Evolutionary conservation across 768 basidiomycete species (phyloP).

Genomic region (Collybiopsis luxurians): DNA sequence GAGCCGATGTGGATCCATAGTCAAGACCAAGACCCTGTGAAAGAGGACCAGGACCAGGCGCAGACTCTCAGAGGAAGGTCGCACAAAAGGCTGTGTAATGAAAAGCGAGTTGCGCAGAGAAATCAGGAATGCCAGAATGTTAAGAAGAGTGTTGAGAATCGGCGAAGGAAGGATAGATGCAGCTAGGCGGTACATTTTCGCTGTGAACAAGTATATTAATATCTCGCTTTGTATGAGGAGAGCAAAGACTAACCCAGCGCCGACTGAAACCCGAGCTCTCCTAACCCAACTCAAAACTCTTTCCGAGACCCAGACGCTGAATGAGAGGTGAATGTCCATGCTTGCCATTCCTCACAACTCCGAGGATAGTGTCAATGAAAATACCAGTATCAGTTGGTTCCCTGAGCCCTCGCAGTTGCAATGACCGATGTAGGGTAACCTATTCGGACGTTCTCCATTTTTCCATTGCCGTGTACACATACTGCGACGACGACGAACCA

Average conservation of each 20-base stretch:
- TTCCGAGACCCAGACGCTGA: slow-evolving; percentile 11
- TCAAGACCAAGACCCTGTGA: not conserved
- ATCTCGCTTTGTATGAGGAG: not conserved
- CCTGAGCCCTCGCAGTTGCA: too few relatives aligned
- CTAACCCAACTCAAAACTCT: slow-evolving; percentile 42
- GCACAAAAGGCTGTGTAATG: slow-evolving; percentile 44
- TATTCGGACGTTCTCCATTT: slow-evolving; percentile 76
- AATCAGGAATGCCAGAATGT: slow-evolving; percentile 63
- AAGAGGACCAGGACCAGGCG: slow-evolving; percentile 11
- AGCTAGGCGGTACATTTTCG: slow-evolving; percentile 65
- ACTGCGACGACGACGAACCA: slow-evolving; percentile 25
- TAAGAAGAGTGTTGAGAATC: slow-evolving; percentile 63
- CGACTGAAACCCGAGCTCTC: slow-evolving; percentile 69
- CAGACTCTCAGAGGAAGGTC: slow-evolving; percentile 20
- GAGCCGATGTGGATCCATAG: too few relatives aligned
- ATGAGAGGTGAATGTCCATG: slow-evolving; percentile 24
- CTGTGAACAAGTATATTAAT: slow-evolving; percentile 31
- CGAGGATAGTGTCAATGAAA: slow-evolving; percentile 58
- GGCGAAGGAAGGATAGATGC: slow-evolving; percentile 67
- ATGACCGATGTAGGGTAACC: too few relatives aligned
- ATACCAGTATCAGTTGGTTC: slow-evolving; percentile 34
- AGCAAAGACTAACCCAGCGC: slow-evolving; percentile 62
- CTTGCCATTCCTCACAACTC: slow-evolving; percentile 58
- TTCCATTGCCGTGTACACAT: slow-evolving; percentile 52
- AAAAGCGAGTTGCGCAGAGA: slow-evolving; percentile 60